Percentiles rank a stretch among this genome's conserved stretches.
Evolutionary conservation across 23 red algal species (phyloP).

Genomic region (Gracilaria domingensis): DNA sequence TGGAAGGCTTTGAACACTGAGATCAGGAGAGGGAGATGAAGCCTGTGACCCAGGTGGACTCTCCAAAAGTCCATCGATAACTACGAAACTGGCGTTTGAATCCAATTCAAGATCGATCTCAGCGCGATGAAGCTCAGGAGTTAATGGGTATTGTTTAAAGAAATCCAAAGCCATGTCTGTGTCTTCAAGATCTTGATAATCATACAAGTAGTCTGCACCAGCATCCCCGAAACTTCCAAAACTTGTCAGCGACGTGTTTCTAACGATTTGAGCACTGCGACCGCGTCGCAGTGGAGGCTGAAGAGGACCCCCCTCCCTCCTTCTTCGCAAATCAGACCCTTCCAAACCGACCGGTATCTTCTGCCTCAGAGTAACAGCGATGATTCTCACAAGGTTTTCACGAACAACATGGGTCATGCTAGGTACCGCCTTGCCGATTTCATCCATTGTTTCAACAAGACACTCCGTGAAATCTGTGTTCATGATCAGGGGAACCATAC

Average conservation of each 20-base stretch:
- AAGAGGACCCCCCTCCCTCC: neutral
- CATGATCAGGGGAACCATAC: conserved; percentile 33
- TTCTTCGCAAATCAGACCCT: neutral
- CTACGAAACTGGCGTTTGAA: neutral
- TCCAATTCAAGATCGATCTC: conserved; percentile 24
- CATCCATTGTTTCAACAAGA: conserved; percentile 46
- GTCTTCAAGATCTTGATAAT: neutral
- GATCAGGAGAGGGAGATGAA: conserved; percentile 18
- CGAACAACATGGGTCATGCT: conserved; percentile 27
- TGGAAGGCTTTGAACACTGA: conserved; percentile 18
- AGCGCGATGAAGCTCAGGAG: conserved; percentile 42
- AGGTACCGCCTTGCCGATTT: conserved; percentile 36
- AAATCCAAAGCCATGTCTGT: conserved; percentile 10
- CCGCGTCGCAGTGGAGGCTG: neutral
- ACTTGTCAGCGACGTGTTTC: neutral
- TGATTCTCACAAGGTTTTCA: conserved; percentile 45
- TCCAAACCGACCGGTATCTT: neutral
- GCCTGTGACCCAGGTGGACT: conserved; percentile 18
- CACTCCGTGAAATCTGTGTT: conserved; percentile 54
- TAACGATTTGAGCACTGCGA: neutral
- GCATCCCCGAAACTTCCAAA: neutral
- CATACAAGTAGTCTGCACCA: neutral
- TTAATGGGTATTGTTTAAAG: conserved; percentile 52
- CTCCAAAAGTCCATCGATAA: conserved; percentile 18
- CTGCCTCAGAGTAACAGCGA: conserved; percentile 58